Evolutionary conservation across 1,139 yeast genomes (phyloP), one percentile per base, ranked within the genome.

Genomic region (Candida sanyaensis): DNA sequence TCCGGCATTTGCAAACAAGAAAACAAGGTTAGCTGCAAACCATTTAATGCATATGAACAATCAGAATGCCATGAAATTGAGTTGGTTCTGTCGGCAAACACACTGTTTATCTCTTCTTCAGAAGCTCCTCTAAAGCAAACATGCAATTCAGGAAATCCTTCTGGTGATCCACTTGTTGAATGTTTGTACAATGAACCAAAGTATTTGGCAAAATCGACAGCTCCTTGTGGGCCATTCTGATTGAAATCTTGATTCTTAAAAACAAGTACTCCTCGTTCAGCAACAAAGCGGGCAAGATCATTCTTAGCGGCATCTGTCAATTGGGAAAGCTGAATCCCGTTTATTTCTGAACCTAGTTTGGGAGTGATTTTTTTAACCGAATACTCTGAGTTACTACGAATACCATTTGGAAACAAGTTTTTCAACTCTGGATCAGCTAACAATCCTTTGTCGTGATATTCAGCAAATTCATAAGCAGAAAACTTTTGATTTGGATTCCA

Each of bases 21-120:
- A 48, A 73, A 69, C 46, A 71, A 67, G 1, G 76, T 70, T 38
- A 65, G 58, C 30, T 71, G 71, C 10, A 75, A 72, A 5, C 74
- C 73, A 50, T 71, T 73, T 46, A 65, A 64, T 45, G 72, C 75
- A 55, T 70, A 71, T 12, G 73, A 64, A 29, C 71, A 68, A 50
- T 73, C 77, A 7, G 75, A 67, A 55, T 73, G 77, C 75, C 76
- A 72, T 12, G 70, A 69, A 10, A 68, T 61, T 38, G 65, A 65
- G 50, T 62, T 64, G 39, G 60, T 59, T 52, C 62, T 59, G 33
- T 56, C 48, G n/a, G 58, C 52, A 44, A 64, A 65, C 11, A 57
- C 57, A 32, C 62, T 55, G 29, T 58, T 62, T 44, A 62, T 60
- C 46, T 62, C 70, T 39, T 58, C 62, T 46, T 55, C 56, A 43